These are phyloP conservation scores for Andrographis paniculata DNA, from an alignment of 305 asterid genomes.

Conservation along the genomic window DNA sequence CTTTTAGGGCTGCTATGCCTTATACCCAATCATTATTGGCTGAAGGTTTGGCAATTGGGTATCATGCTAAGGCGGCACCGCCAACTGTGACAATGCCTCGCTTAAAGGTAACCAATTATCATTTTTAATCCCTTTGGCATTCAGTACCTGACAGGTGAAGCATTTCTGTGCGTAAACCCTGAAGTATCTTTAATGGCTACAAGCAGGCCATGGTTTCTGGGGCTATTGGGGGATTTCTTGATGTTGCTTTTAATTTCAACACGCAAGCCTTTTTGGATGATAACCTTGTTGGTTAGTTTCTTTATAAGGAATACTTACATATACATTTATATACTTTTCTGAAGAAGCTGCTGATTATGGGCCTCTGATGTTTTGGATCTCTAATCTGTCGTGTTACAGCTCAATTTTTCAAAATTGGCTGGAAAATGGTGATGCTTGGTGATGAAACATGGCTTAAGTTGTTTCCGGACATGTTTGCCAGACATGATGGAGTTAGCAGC, in stretches of 20 bases:
- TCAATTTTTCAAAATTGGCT: conserved; percentile 64
- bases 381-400: conserved; percentile 29
- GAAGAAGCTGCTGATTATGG: conserved; percentile 10
- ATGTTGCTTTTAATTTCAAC: conserved; percentile 84
- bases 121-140: conserved; percentile 3
- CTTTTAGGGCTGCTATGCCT: conserved; percentile 70
- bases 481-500: conserved; percentile 92
- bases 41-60: conserved; percentile 59
- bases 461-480: conserved; percentile 70
- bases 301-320: conserved; percentile 9
- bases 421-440: conserved; percentile 92
- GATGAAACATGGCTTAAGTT: conserved; percentile 92
- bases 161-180: conserved; percentile 5
- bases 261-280: conserved; percentile 82
- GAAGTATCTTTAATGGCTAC: conserved; percentile 9
- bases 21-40: conserved; percentile 69
- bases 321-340: conserved; percentile 15
- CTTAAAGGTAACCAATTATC: conserved; percentile 43
- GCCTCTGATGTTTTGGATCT: conserved; percentile 16
- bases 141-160: conserved; percentile 5
- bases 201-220: conserved; percentile 92
- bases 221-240: conserved; percentile 82
- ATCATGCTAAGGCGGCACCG: conserved; percentile 87
- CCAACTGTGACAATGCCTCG: conserved; percentile 99
- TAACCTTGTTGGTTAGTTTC: conserved; percentile 75